Evolutionary conservation across 1,284 basidiomycete species (phyloP).

Genomic region (Apiotrichum sp.): DNA sequence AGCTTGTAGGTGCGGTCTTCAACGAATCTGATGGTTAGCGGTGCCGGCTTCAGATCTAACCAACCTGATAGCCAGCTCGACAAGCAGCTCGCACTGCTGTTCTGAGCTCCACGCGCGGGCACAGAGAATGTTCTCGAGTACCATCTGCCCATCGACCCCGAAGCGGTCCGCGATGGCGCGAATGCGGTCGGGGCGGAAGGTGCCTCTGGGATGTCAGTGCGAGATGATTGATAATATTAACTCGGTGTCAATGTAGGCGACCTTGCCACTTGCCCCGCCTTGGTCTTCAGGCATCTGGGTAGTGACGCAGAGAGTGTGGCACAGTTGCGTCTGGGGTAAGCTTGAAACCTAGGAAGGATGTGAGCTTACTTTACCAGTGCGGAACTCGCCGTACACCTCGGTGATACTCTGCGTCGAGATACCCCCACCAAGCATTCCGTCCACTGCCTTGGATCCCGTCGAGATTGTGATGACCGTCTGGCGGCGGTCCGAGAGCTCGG

Average conservation of each 20-base stretch:
- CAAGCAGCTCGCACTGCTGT: slow-evolving; percentile 43
- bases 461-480: slow-evolving; percentile 71
- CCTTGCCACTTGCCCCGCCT: slow-evolving; percentile 84
- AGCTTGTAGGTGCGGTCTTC: slow-evolving; percentile 47
- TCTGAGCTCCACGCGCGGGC: slow-evolving; percentile 44
- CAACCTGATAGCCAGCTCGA: slow-evolving; percentile 43
- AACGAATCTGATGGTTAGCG: slow-evolving; percentile 33
- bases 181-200: slow-evolving; percentile 87
- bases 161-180: slow-evolving; percentile 82
- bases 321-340: slow-evolving; percentile 78
- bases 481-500: slow-evolving; percentile 79
- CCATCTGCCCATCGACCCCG: slow-evolving; percentile 78
- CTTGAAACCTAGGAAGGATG: slow-evolving; percentile 49
- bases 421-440: slow-evolving; percentile 79
- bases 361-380: slow-evolving; percentile 56
- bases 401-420: slow-evolving; percentile 84
- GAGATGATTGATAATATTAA: slow-evolving; percentile 19
- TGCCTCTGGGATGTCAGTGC: slow-evolving; percentile 53
- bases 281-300: slow-evolving; percentile 80
- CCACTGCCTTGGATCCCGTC: slow-evolving; percentile 85
- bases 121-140: slow-evolving; percentile 56
- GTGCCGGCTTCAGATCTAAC: not conserved
- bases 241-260: slow-evolving; percentile 92
- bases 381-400: slow-evolving; percentile 52
- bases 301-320: slow-evolving; percentile 85